Base-by-base conservation (phyloP, 169 alveolate species). In the Cyclospora cayetanensis region DNA sequence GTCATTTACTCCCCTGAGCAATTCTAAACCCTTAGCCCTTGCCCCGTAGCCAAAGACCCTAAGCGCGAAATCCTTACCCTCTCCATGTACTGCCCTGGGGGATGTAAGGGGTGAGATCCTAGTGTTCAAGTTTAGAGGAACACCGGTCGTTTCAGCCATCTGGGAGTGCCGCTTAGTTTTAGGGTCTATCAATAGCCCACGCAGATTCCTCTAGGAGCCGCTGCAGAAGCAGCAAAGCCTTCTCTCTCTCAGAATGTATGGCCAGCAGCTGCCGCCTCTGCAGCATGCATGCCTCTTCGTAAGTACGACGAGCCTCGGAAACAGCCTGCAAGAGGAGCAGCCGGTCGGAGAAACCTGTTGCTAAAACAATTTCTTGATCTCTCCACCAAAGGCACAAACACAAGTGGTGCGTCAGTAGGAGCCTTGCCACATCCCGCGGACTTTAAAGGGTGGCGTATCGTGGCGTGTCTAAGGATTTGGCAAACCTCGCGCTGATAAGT, bases 181-280 rank as follows among this genome's bases (percentile, higher is more conserved):
- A 68, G 80, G 80, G 80, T 68, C 2, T 68, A 68, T 42, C 29
- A 4, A n/a, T n/a, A n/a, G n/a, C n/a, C n/a, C n/a, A n/a, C n/a
- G n/a, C 3, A 12, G 11, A 15, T 46, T 46, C 60, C 25, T 46
- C 60, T 22, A 46, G 60, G 25, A 46, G 60, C 60, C 60, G 60
- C 60, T 46, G 2, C 60, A 46, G 60, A 12, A 46, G 20, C 60
- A 46, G 60, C 60, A 46, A 22, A 12, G 60, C 60, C 60, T 46
- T 46, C 20, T 46, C 60, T 22, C 60, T 46, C 1, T 46, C 60
- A 46, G 11, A 46, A 12, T 46, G 25, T 15, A 46, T 46, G 60
- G 60, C 60, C 20, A 46, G 20, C 11, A 46, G 60, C 1, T 46
- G 60, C 60, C 20, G 60, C 60, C 20, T 12, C 60, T 46, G 60